Evolutionary conservation across 1,139 yeast genomes (phyloP).

Genomic region (Citeromyces siamensis): DNA sequence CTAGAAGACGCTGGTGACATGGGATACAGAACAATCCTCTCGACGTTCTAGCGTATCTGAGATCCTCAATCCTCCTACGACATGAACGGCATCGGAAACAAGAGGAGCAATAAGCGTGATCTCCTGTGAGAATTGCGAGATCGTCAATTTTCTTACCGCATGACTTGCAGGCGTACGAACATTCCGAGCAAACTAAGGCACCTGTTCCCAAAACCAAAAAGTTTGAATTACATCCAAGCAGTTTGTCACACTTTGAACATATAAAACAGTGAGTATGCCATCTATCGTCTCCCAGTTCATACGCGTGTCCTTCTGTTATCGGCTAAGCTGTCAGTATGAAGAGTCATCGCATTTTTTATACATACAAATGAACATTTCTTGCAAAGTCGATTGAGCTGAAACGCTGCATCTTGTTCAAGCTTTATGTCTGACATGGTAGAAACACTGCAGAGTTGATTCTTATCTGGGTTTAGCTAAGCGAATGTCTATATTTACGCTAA

Average conservation of each 20-base stretch:
- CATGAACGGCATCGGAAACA: slow-evolving; percentile 92
- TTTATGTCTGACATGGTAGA: no score
- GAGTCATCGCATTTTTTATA: background rate
- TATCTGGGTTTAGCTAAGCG: no score
- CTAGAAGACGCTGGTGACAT: slow-evolving; percentile 81
- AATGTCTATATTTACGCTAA: no score
- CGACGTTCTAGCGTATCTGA: slow-evolving; percentile 86
- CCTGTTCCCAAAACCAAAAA: slow-evolving; percentile 91
- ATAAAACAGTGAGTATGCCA: slow-evolving; percentile 94
- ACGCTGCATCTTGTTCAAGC: no score
- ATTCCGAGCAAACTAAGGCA: slow-evolving; percentile 76
- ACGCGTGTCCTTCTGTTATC: slow-evolving; percentile 68
- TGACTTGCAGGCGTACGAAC: slow-evolving; percentile 80
- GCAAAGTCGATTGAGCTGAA: background rate
- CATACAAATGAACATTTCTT: background rate
- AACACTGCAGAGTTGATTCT: no score
- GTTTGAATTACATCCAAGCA: slow-evolving; percentile 79
- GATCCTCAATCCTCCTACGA: slow-evolving; percentile 76
- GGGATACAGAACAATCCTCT: slow-evolving; percentile 90
- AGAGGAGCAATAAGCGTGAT: slow-evolving; percentile 84
- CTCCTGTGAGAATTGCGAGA: slow-evolving; percentile 91
- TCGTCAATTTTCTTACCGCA: slow-evolving; percentile 90
- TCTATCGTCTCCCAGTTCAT: slow-evolving; percentile 78
- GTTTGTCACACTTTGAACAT: slow-evolving; percentile 72
- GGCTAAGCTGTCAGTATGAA: slow-evolving; percentile 13